Evolutionary conservation across 2,329 filamentous ascomycete genomes (phyloP).

Genomic region (Alternaria longipes): DNA sequence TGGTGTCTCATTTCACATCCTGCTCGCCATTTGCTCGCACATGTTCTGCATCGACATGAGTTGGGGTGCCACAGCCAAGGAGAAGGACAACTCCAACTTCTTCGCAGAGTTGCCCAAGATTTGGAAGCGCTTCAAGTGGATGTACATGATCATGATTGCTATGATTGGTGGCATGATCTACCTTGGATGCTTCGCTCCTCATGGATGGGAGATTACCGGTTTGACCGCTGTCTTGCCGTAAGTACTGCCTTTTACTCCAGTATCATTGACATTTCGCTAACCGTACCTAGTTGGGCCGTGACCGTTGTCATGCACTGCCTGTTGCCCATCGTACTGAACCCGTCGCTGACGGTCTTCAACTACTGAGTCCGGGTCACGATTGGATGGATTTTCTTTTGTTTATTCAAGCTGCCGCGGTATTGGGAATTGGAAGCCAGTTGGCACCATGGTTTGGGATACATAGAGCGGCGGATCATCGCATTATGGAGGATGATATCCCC

Average conservation of each 20-base stretch:
- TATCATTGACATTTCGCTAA: constrained; percentile 6
- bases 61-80: constrained; percentile 84
- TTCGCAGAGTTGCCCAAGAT: constrained; percentile 85
- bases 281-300: constrained; percentile 61
- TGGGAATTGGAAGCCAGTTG: constrained; percentile 19
- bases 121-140: constrained; percentile 74
- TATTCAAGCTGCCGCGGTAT: constrained; percentile 7
- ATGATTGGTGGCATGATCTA: constrained; percentile 70
- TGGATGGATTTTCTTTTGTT: constrained; percentile 14
- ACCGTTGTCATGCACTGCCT: constrained; percentile 73
- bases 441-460: constrained; percentile 13
- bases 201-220: constrained; percentile 59
- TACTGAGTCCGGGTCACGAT: constrained; percentile 60
- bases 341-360: constrained; percentile 78
- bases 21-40: constrained; percentile 78
- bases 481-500: constrained; percentile 5
- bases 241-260: constrained; percentile 5
- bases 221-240: constrained; percentile 73
- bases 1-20: constrained; percentile 80
- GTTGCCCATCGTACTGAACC: constrained; percentile 75
- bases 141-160: constrained; percentile 71
- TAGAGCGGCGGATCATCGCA: constrained; percentile 15
- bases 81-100: constrained; percentile 82
- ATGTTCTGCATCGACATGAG: constrained; percentile 88
- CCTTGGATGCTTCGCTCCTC: constrained; percentile 73